These are phyloP conservation scores for Stylonectria norvegica DNA, from an alignment of 2,329 filamentous ascomycete species.

Conservation along the genomic window DNA sequence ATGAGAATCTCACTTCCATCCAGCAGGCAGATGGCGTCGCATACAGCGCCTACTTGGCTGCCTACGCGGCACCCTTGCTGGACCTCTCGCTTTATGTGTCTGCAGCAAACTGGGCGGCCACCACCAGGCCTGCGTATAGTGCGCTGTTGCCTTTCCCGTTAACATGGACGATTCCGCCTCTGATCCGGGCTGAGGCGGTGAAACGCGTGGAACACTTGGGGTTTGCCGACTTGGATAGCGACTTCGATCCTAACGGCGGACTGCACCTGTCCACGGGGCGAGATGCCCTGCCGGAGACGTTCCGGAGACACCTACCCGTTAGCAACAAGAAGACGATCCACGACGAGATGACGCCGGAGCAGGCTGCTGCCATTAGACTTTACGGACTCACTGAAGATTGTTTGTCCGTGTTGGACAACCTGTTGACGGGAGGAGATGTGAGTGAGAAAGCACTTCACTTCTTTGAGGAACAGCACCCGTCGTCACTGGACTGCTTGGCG, in stretches of 20 bases:
- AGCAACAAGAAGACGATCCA: slow-evolving; percentile 55
- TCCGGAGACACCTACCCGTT: slow-evolving; percentile 37
- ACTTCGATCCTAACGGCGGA: slow-evolving; percentile 42
- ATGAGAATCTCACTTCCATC: slow-evolving; percentile 36
- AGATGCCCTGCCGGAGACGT: slow-evolving; percentile 38
- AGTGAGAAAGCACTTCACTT: slow-evolving; percentile 30
- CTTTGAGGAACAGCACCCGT: slow-evolving; percentile 24
- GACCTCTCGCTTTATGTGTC: slow-evolving; percentile 89
- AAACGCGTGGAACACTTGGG: slow-evolving; percentile 66
- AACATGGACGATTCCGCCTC: slow-evolving; percentile 79
- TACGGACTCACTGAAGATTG: slow-evolving; percentile 69
- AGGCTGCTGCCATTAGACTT: slow-evolving; percentile 71
- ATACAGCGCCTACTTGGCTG: slow-evolving; percentile 67
- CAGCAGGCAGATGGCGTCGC: slow-evolving; percentile 48
- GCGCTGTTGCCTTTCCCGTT: slow-evolving; percentile 78
- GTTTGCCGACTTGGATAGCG: slow-evolving; percentile 64
- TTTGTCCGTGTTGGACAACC: slow-evolving; percentile 65
- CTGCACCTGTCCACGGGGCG: slow-evolving; percentile 37
- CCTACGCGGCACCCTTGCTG: slow-evolving; percentile 72
- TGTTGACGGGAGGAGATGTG: slow-evolving; percentile 33
- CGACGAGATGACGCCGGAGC: slow-evolving; percentile 64
- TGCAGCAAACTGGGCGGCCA: slow-evolving; percentile 76
- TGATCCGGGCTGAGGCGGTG: slow-evolving; percentile 67
- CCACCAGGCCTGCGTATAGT: slow-evolving; percentile 78
- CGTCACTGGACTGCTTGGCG: slow-evolving; percentile 68